Base-by-base conservation (phyloP, 2,329 filamentous ascomycete species). In the Aspergillus sp. region DNA sequence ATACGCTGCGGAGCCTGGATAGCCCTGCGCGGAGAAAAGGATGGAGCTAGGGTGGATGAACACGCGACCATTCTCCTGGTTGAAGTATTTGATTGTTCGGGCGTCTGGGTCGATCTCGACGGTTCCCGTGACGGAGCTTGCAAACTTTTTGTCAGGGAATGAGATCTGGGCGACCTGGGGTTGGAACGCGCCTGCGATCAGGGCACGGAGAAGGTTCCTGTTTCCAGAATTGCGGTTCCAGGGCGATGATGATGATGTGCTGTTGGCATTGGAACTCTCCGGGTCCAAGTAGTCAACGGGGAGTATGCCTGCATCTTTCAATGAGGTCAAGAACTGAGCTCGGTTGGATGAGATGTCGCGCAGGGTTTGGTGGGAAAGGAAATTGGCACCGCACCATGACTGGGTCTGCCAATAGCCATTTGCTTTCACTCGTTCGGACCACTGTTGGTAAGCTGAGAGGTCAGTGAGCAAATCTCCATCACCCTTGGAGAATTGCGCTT, bases 121-220 rank as follows among this genome's bases (percentile, higher is more conserved):
- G 0, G 93, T 88, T 6, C 93, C 93, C 1, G 88, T 88, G 50
- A 94, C 81, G 2, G 88, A 89, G 31, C 84, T 82, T 9, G 88
- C 87, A 66, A 94, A 98, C 66, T 96, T 97, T 73, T 95, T 95
- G 69, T 95, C 89, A 0, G 93, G 93, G 54, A 96, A 88, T 52
- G 90, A 85, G 61, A 98, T 95, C 42, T 90, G 82, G 10, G 90
- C 90, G 51, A 96, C 82, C 67, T 97, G 91, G 0, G 93, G 93
- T 28, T 82, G 79, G 64, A 89, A 88, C 3, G 86, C 82, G 4
- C 83, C 84, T 4, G 85, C 85, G 27, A 88, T 78, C 26, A 90
- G 70, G 1, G 85, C 85, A 19, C 85, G 81, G 13, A 89, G 70
- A 27, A 90, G 75, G 32, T 67, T 63, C 27, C 60, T 58, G 47